Evolutionary conservation across 2,329 filamentous ascomycete genomes (phyloP).

Genomic region (Sporothrix phasma): DNA sequence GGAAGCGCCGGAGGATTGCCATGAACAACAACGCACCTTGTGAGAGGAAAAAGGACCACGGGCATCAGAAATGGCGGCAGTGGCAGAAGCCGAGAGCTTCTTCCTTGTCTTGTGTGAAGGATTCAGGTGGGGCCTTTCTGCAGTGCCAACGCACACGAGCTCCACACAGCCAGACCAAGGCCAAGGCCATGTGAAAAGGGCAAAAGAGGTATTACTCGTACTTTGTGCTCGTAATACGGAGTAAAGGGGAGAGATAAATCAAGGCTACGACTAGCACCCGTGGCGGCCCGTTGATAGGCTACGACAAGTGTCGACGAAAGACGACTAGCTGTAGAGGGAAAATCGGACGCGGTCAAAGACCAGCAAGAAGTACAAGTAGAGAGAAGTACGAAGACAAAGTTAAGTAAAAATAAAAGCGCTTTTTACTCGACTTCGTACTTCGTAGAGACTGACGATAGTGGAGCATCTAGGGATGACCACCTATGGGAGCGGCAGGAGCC

Average conservation of each 20-base stretch:
- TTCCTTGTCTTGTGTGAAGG: not conserved
- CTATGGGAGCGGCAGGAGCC: slow-evolving; percentile 12
- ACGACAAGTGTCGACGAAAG: not conserved
- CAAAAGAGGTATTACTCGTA: too few species aligned
- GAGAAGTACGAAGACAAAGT: too few species aligned
- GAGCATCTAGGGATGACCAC: not conserved
- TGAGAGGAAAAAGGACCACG: too few species aligned
- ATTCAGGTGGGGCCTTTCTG: not conserved
- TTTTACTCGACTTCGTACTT: too few species aligned
- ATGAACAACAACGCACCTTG: not conserved
- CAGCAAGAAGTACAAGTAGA: not conserved
- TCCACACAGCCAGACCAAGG: not conserved
- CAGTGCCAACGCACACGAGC: slow-evolving; percentile 7
- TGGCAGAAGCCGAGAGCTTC: not conserved
- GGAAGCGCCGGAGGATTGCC: not conserved
- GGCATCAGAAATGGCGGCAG: too few species aligned
- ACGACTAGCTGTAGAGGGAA: not conserved
- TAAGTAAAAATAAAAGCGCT: too few species aligned
- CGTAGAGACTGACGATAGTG: too few species aligned
- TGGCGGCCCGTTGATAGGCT: slow-evolving; percentile 12
- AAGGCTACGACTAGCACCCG: slow-evolving; percentile 9
- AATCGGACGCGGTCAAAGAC: too few species aligned
- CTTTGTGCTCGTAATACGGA: too few species aligned
- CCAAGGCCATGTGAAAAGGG: not conserved
- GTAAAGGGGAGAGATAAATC: not conserved